Evolutionary conservation across 768 basidiomycete species (phyloP).

Genomic region (Galerina marginata): DNA sequence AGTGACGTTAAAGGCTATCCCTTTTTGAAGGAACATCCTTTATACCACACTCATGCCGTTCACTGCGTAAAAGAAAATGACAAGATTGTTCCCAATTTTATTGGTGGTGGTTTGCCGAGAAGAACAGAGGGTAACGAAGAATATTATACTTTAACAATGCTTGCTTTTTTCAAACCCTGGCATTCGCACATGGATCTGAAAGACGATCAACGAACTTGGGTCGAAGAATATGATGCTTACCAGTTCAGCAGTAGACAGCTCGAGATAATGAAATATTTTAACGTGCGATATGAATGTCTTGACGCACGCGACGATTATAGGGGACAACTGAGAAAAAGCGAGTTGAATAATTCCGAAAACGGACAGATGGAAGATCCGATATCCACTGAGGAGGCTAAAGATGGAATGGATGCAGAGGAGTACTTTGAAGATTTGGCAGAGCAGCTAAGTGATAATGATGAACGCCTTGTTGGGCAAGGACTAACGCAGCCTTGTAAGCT

Average conservation of each 20-base stretch:
- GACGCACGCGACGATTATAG: conserved; percentile 40
- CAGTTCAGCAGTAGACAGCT: conserved; percentile 18
- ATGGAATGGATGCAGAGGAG: too few relatives aligned
- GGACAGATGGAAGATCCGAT: background rate
- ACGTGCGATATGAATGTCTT: conserved; percentile 39
- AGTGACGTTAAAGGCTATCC: background rate
- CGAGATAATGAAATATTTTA: conserved; percentile 33
- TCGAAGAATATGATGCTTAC: conserved; percentile 23
- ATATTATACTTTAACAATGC: conserved; percentile 36
- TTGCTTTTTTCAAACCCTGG: conserved; percentile 38
- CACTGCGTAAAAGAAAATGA: conserved; percentile 10
- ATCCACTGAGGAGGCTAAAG: conserved; percentile 6
- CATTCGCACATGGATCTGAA: conserved; percentile 25
- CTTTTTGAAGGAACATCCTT: conserved; percentile 24
- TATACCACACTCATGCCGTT: conserved; percentile 25
- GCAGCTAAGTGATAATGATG: too few relatives aligned
- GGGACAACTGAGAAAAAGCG: conserved; percentile 17
- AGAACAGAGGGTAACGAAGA: conserved; percentile 33
- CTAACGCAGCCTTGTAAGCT: too few relatives aligned
- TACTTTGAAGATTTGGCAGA: too few relatives aligned
- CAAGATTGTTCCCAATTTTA: conserved; percentile 31
- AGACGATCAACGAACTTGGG: conserved; percentile 23
- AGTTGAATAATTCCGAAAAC: background rate
- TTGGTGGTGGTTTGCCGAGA: conserved; percentile 35
- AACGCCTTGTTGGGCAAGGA: too few relatives aligned